Percentiles rank a stretch among this genome's conserved stretches.
Conservation (phyloP, 169 alveolate genomes). For the Cryptosporidium ubiquitum region DNA sequence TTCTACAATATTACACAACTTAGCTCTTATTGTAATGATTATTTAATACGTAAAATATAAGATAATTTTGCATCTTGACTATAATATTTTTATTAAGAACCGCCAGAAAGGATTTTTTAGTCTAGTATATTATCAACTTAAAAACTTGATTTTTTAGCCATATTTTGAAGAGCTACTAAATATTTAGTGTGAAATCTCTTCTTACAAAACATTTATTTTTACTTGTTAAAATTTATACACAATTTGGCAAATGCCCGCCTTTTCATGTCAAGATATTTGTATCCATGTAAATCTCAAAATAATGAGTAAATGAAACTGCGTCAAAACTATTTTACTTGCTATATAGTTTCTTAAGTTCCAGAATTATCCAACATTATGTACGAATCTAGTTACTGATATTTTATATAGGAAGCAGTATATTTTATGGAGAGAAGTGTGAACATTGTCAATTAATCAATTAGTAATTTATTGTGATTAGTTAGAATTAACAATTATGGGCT, state of each 20-base stretch:
- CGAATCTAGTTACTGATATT: not conserved
- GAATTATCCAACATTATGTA: not conserved
- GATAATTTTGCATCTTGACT: no score
- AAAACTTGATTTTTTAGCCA: no score
- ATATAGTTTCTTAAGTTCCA: not conserved
- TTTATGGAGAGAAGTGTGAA: not conserved
- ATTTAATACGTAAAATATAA: no score
- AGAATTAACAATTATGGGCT: conserved; percentile 2
- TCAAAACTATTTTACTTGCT: not conserved
- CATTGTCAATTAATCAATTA: not conserved
- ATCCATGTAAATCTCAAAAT: conserved; percentile 57
- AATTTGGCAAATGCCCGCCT: conserved; percentile 46
- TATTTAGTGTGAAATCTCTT: not conserved
- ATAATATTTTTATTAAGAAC: no score
- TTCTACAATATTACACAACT: not conserved
- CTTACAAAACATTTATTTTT: not conserved
- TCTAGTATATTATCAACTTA: no score
- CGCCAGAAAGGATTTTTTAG: no score
- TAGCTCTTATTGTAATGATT: not conserved
- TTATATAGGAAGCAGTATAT: not conserved
- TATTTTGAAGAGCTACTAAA: no score
- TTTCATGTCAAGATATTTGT: not conserved
- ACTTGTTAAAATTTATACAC: not conserved
- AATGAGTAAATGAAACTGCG: not conserved
- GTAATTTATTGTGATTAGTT: not conserved